Evolutionary conservation across 2,329 filamentous ascomycete genomes (phyloP).

Genomic region (Colletotrichum scovillei): DNA sequence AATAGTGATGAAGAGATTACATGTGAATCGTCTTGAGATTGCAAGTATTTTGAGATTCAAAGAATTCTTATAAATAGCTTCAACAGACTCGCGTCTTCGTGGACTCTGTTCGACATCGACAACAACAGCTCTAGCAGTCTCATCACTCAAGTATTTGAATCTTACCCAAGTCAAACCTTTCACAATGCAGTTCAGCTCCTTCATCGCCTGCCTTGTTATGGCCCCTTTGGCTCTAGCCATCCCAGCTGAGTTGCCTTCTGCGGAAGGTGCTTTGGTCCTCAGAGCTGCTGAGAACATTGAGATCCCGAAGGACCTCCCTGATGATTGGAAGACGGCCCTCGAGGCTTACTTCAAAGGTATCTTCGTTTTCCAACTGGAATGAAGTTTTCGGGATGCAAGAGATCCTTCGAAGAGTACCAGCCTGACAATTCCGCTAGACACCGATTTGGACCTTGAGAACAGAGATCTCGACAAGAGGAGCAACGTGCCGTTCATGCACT

Average conservation of each 20-base stretch:
- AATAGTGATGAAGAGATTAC: too few species aligned
- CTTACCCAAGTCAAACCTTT: background rate
- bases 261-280: background rate
- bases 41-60: background rate
- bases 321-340: slow-evolving; percentile 9
- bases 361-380: too few species aligned
- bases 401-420: too few species aligned
- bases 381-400: too few species aligned
- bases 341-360: slow-evolving; percentile 9
- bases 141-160: background rate
- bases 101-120: background rate
- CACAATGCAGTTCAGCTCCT: slow-evolving; percentile 5
- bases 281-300: slow-evolving; percentile 3
- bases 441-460: background rate
- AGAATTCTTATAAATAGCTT: background rate
- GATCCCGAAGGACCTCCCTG: slow-evolving; percentile 9
- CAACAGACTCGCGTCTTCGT: background rate
- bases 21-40: too few species aligned
- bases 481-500: slow-evolving; percentile 16
- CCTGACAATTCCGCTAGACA: background rate
- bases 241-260: background rate
- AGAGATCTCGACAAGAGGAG: slow-evolving; percentile 14
- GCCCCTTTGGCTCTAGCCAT: slow-evolving; percentile 3
- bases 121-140: background rate
- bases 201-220: background rate